Conservation (phyloP, 371 early-diverging fungal genomes). For the Haplosporangium sp. region DNA sequence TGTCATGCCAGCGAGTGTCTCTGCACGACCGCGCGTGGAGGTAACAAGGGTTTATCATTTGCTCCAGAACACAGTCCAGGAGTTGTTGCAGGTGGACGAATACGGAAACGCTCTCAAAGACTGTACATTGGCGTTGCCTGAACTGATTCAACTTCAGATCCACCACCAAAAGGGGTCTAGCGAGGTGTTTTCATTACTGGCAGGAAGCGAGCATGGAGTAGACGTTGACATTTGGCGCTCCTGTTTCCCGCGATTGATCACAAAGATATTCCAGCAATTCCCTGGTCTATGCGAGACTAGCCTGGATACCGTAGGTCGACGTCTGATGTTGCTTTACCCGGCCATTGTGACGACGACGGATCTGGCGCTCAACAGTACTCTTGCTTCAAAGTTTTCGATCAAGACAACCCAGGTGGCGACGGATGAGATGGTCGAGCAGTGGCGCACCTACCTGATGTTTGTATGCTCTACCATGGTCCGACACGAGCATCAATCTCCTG, state of each 20-base stretch:
- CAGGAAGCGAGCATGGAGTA: constrained; percentile 62
- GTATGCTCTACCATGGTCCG: constrained; percentile 71
- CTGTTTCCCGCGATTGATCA: constrained; percentile 76
- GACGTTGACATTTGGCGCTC: constrained; percentile 67
- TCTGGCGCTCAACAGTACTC: constrained; percentile 39
- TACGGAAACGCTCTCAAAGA: constrained; percentile 60
- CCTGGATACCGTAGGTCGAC: constrained; percentile 67
- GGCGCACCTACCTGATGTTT: constrained; percentile 79
- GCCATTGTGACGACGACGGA: constrained; percentile 68
- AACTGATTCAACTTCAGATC: constrained; percentile 62
- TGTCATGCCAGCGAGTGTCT: constrained; percentile 38
- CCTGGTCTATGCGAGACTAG: constrained; percentile 70
- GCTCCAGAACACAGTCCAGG: constrained; percentile 60
- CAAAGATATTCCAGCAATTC: constrained; percentile 71
- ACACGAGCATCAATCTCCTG: constrained; percentile 50
- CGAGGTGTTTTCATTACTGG: constrained; percentile 54
- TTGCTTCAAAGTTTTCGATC: constrained; percentile 54
- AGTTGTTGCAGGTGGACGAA: constrained; percentile 65
- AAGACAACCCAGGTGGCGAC: constrained; percentile 59
- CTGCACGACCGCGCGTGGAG: constrained; percentile 39
- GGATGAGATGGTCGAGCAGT: constrained; percentile 79
- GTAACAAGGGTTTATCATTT: constrained; percentile 58
- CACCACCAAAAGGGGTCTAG: constrained; percentile 60
- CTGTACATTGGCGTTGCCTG: constrained; percentile 57
- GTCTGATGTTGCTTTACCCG: constrained; percentile 73